Base-by-base conservation (phyloP, 768 basidiomycete species). In the Xerocomus brunneocitrinus region DNA sequence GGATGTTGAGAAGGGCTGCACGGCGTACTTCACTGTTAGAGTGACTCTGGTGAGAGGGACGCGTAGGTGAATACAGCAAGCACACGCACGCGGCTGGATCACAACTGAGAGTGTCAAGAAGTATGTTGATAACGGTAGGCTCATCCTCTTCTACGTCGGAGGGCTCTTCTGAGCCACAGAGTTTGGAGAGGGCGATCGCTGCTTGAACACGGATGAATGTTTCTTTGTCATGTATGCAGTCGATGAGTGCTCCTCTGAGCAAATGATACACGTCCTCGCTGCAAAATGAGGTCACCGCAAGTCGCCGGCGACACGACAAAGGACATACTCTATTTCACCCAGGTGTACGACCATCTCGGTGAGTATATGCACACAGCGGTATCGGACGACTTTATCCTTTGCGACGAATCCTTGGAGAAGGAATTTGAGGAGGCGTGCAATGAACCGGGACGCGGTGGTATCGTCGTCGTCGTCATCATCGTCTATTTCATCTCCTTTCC, bases 321-420 rank as follows among this genome's bases (percentile, higher is more conserved):
- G 42, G 9, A 2, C 87, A 50, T 64, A 97, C 94, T 95, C 91
- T 52, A 98, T 79, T 70, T 87, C 87, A 7, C 91, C 91, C 0
- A 97, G 73, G 52, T 85, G 80, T 0, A 82, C 79, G 12, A 95
- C 81, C 78, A 93, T 85, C 60, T 89, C 85, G 0, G 87, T 82
- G 13, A 91, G 78, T n/a, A 84, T 71, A 49, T 89, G 85, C 2
- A 90, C 74, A 31, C 84, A 84, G 19, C 95, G 83, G 64, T 84
- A 95, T 5, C 95, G 81, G 36, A 91, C 84, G 40, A 76, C 77
- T 71, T 95, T 98, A 72, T 95, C 91, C 67, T 93, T 95, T 4
- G 92, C 85, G 16, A 74, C 61, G 68, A 92, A 91, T 3, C 92
- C 94, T 53, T 78, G 78, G 54, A 93, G 72, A 28, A 95, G 76